Evolutionary conservation across 2,329 filamentous ascomycete genomes (phyloP).

Genomic region (Colletotrichum chrysophilum): DNA sequence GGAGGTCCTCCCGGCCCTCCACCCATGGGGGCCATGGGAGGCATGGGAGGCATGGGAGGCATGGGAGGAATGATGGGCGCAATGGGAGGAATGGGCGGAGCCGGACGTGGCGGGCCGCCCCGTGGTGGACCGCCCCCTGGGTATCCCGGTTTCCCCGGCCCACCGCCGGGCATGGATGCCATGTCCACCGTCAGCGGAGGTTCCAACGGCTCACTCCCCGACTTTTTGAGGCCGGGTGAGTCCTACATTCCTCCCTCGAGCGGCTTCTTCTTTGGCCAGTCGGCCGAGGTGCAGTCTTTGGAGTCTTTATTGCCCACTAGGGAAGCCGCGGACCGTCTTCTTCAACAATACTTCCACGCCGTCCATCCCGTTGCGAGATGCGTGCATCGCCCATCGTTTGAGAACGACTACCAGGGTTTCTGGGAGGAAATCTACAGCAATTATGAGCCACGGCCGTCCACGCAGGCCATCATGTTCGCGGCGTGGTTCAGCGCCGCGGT

Average conservation of each 20-base stretch:
- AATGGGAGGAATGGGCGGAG: slow-evolving; percentile 1
- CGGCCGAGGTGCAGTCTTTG: slow-evolving; percentile 53
- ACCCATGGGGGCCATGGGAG: slow-evolving; percentile 8
- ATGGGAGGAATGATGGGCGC: slow-evolving; percentile 14
- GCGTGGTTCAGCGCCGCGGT: slow-evolving; percentile 73
- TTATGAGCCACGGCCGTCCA: slow-evolving; percentile 66
- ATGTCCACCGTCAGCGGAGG: slow-evolving; percentile 27
- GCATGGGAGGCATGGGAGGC: slow-evolving; percentile 8
- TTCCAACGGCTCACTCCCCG: slow-evolving; percentile 38
- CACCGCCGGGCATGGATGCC: slow-evolving; percentile 23
- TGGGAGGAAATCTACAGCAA: slow-evolving; percentile 66
- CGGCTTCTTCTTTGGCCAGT: slow-evolving; percentile 68
- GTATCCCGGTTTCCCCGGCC: slow-evolving; percentile 14
- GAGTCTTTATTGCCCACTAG: slow-evolving; percentile 66
- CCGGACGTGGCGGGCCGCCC: slow-evolving; percentile 20
- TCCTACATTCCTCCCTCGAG: slow-evolving; percentile 73
- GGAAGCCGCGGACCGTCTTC: slow-evolving; percentile 62
- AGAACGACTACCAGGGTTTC: slow-evolving; percentile 67
- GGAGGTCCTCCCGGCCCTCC: slow-evolving; percentile 14
- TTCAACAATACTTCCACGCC: slow-evolving; percentile 70
- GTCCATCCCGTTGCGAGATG: slow-evolving; percentile 74
- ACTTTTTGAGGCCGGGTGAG: slow-evolving; percentile 67
- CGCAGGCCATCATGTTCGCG: slow-evolving; percentile 73
- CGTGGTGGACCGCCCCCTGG: slow-evolving; percentile 23
- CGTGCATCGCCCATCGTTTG: slow-evolving; percentile 71